These are phyloP conservation scores for Salvia miltiorrhiza DNA, from an alignment of 257 asterid species.

Conservation along the genomic window DNA sequence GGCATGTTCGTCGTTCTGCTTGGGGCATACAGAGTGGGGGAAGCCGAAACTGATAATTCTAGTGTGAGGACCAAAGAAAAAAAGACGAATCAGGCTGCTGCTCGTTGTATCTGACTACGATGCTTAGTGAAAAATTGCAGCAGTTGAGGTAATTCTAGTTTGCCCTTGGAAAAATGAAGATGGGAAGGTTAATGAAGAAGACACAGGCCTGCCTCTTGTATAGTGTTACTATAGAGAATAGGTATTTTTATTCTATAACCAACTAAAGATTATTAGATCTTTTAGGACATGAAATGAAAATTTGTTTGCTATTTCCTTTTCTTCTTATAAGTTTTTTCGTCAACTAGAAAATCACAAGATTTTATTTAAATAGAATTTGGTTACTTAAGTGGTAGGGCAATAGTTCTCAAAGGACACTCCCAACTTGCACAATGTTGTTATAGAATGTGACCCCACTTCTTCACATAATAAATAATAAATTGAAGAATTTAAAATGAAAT, in stretches of 20 bases:
- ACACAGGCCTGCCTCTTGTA: conserved; percentile 11
- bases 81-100: neutral
- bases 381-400: neutral
- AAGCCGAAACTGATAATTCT: neutral
- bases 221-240: conserved; percentile 28
- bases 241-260: conserved; percentile 7
- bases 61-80: conserved; percentile 2
- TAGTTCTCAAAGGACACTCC: neutral
- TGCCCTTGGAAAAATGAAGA: conserved; percentile 11
- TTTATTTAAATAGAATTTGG: too few species aligned
- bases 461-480: neutral
- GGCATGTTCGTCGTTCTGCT: neutral
- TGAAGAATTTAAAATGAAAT: neutral
- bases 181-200: neutral
- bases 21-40: neutral
- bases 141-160: conserved; percentile 13
- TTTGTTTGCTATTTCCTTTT: neutral
- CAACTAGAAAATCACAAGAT: too few species aligned
- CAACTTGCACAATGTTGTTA: too few species aligned
- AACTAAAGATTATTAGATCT: conserved; percentile 17
- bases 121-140: neutral
- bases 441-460: neutral
- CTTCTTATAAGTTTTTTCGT: too few species aligned
- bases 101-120: neutral
- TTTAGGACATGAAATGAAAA: neutral